Evolutionary conservation across 495 filamentous ascomycete genomes (phyloP).

Genomic region (Chaetomium tenue): DNA sequence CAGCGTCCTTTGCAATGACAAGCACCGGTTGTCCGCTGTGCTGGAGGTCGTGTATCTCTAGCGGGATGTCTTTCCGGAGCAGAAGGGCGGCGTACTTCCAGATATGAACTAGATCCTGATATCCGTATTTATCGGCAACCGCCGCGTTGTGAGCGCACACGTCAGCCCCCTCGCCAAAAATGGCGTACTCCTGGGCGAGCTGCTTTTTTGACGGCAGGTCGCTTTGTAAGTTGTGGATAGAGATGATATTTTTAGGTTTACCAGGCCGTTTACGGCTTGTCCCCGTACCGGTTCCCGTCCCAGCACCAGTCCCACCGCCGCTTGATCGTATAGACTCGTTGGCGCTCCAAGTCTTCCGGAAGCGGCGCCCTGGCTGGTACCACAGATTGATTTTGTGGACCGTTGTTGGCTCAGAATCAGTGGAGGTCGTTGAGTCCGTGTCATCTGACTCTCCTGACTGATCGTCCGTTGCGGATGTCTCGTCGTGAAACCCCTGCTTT

Average conservation of each 20-base stretch:
- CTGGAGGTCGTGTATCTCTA: conserved; percentile 55
- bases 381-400: conserved; percentile 50
- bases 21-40: conserved; percentile 55
- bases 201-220: conserved; percentile 72
- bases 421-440: conserved; percentile 63
- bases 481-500: conserved; percentile 50
- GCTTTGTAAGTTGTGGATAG: conserved; percentile 65
- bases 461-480: conserved; percentile 53
- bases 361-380: conserved; percentile 46
- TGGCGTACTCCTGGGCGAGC: conserved; percentile 73
- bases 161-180: conserved; percentile 75
- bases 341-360: conserved; percentile 48
- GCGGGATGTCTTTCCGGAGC: conserved; percentile 68
- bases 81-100: conserved; percentile 81
- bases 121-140: conserved; percentile 72
- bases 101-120: conserved; percentile 70
- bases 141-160: conserved; percentile 80
- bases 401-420: conserved; percentile 68
- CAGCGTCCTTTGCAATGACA: conserved; percentile 58
- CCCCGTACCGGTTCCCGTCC: conserved; percentile 54
- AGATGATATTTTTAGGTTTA: conserved; percentile 57
- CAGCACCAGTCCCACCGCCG: conserved; percentile 51
- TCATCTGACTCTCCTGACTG: conserved; percentile 56
- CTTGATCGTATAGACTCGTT: conserved; percentile 51
- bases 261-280: conserved; percentile 43